phyloP scores from a whole-genome alignment of 225 moss, liverwort and hornwort species.

The Pseudoscleropodium purum region DNA sequence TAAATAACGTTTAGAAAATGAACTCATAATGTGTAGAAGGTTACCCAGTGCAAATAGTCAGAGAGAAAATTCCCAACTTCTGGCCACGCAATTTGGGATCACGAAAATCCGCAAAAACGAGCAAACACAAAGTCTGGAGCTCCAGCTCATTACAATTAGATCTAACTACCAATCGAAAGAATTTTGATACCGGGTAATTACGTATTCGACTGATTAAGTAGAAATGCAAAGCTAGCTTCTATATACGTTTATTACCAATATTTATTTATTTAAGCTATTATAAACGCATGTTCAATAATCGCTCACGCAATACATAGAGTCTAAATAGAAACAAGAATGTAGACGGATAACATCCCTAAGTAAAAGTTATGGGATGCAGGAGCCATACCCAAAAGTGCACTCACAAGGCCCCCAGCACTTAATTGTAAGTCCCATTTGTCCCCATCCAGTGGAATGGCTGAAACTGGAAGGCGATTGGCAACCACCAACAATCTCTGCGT shows the following conservation, averaged over 20 bases:
- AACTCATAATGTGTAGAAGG: neutral
- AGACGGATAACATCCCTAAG: neutral
- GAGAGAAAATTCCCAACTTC: neutral
- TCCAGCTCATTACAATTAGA: neutral
- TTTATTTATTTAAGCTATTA: neutral
- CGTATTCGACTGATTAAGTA: neutral
- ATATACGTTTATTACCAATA: neutral
- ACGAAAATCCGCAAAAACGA: neutral
- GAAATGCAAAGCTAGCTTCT: neutral
- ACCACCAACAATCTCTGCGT: constrained; percentile 86
- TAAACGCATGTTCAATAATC: neutral
- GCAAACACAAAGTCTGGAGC: neutral
- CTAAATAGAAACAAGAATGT: neutral
- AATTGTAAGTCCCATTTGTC: constrained; percentile 79
- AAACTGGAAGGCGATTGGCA: constrained; percentile 96
- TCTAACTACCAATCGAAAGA: neutral
- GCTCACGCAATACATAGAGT: neutral
- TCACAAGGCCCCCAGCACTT: constrained; percentile 95
- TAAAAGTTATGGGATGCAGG: neutral
- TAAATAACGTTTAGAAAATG: neutral
- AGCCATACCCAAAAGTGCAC: constrained; percentile 81
- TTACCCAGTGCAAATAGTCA: neutral
- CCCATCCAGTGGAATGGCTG: constrained; percentile 65
- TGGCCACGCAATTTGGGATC: neutral
- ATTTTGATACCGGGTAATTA: neutral